Conservation (phyloP, 2,329 filamentous ascomycete species). For the Aspergillaceae sp. region DNA sequence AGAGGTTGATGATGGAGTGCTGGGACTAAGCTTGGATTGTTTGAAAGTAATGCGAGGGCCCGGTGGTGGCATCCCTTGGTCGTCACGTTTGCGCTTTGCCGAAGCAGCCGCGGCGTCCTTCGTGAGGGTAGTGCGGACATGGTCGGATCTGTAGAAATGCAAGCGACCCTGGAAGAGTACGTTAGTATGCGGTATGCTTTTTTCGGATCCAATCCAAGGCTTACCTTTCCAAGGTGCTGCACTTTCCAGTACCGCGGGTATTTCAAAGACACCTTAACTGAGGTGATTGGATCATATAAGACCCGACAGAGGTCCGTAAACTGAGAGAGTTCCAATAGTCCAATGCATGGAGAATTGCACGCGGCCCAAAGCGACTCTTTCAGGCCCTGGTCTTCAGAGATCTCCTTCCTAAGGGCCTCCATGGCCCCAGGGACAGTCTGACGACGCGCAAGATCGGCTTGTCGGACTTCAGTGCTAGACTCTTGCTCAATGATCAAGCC, state of each 20-base stretch:
- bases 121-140: slow-evolving; percentile 29
- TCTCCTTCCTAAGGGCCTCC: slow-evolving; percentile 46
- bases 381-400: slow-evolving; percentile 42
- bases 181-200: not conserved
- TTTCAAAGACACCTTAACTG: slow-evolving; percentile 42
- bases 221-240: slow-evolving; percentile 45
- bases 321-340: slow-evolving; percentile 47
- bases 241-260: slow-evolving; percentile 52
- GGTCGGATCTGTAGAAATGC: slow-evolving; percentile 33
- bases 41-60: slow-evolving; percentile 36
- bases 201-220: slow-evolving; percentile 1
- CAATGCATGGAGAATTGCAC: slow-evolving; percentile 43
- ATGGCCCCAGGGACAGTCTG: slow-evolving; percentile 52
- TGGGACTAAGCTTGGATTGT: slow-evolving; percentile 26
- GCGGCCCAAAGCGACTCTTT: slow-evolving; percentile 50
- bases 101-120: slow-evolving; percentile 16
- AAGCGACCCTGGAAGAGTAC: slow-evolving; percentile 30
- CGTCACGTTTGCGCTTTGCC: slow-evolving; percentile 34
- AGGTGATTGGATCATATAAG: slow-evolving; percentile 47
- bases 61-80: slow-evolving; percentile 25
- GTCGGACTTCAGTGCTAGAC: slow-evolving; percentile 42
- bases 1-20: slow-evolving; percentile 18
- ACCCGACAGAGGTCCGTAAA: slow-evolving; percentile 51
- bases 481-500: slow-evolving; percentile 53
- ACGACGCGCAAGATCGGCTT: slow-evolving; percentile 46